A percentile compares a stretch with the other conserved stretches of the same genome.
phyloP scores from a whole-genome alignment of 768 basidiomycete genomes.

The Panaeolus cyanescens region DNA sequence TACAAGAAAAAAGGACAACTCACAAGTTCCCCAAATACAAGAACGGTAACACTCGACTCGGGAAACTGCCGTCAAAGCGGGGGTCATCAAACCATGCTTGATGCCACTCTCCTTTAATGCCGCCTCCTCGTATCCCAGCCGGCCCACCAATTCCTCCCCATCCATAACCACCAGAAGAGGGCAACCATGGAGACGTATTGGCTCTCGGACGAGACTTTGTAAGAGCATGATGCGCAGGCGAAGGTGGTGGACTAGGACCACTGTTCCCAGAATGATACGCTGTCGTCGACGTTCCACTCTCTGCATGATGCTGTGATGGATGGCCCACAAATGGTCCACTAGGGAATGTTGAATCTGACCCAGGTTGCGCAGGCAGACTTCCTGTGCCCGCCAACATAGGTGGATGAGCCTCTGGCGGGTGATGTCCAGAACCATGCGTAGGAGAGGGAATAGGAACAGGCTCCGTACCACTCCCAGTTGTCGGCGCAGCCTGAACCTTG shows the following conservation, averaged over 20 bases:
- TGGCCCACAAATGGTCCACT: background rate
- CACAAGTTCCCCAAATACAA: slow-evolving; percentile 94
- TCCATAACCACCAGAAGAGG: slow-evolving; percentile 17
- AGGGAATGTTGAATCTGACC: background rate
- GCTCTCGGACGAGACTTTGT: slow-evolving; percentile 63
- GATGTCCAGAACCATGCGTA: background rate
- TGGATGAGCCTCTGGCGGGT: background rate
- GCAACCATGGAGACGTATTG: slow-evolving; percentile 67
- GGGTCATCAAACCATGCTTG: slow-evolving; percentile 95
- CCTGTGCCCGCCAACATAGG: slow-evolving; percentile 9
- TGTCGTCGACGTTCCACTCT: background rate
- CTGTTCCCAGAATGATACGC: slow-evolving; percentile 14
- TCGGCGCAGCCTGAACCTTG: slow-evolving; percentile 7
- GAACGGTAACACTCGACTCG: slow-evolving; percentile 89
- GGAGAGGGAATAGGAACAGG: background rate
- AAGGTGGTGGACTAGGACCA: slow-evolving; percentile 1
- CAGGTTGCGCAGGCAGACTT: slow-evolving; percentile 13
- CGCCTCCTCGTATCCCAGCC: slow-evolving; percentile 12
- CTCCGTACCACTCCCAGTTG: slow-evolving; percentile 1
- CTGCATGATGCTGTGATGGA: background rate
- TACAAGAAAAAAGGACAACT: slow-evolving; percentile 35
- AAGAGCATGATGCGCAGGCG: slow-evolving; percentile 6
- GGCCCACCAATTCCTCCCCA: background rate
- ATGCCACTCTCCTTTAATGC: slow-evolving; percentile 65
- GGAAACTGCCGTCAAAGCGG: slow-evolving; percentile 94